These are phyloP conservation scores for Fusarium chaquense DNA, from an alignment of 2,329 filamentous ascomycete genomes.

Conservation along the genomic window DNA sequence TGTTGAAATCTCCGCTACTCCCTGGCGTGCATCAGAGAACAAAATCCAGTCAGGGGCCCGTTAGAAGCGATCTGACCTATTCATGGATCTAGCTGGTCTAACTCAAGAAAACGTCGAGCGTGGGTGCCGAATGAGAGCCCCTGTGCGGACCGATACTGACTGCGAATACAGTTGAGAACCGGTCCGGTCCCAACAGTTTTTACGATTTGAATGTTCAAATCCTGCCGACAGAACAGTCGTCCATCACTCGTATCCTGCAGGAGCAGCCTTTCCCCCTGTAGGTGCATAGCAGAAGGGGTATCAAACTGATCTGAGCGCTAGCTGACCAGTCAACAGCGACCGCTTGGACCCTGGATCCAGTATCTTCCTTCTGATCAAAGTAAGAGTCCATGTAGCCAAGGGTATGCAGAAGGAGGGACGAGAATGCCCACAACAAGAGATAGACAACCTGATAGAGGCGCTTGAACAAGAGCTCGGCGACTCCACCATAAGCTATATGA, in stretches of 20 bases:
- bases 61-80: constrained; percentile 12
- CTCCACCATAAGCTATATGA: constrained; percentile 62
- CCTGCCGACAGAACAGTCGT: constrained; percentile 55
- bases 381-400: constrained; percentile 51
- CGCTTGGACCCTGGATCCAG: constrained; percentile 59
- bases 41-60: not conserved
- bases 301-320: not conserved
- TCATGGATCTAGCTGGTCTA: constrained; percentile 8
- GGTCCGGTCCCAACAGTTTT: constrained; percentile 60
- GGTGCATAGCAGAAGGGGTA: constrained; percentile 26
- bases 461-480: constrained; percentile 68
- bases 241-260: constrained; percentile 61
- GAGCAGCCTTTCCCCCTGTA: constrained; percentile 59
- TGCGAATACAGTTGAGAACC: constrained; percentile 45
- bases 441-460: constrained; percentile 69
- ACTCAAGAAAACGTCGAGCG: constrained; percentile 38
- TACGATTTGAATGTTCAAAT: constrained; percentile 63
- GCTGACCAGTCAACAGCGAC: constrained; percentile 51
- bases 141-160: constrained; percentile 17
- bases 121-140: constrained; percentile 19
- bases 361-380: constrained; percentile 62
- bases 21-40: constrained; percentile 12
- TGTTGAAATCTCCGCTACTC: constrained; percentile 60
- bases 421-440: constrained; percentile 54
- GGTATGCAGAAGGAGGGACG: constrained; percentile 13